Evolutionary conservation across 768 basidiomycete genomes (phyloP).

Genomic region (Russula compacta): DNA sequence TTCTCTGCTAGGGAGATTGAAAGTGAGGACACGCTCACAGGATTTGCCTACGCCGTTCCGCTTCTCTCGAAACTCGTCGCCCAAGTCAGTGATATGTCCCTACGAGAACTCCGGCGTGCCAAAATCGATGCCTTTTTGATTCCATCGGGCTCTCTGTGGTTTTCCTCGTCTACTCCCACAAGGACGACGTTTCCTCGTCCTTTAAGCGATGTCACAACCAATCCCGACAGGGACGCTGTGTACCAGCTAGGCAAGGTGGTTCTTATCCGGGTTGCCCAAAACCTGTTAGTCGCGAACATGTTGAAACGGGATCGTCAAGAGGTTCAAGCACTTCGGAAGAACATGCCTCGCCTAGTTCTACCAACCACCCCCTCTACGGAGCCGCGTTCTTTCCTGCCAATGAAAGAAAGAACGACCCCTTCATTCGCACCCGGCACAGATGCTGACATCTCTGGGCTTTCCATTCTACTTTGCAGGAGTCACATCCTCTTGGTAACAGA

Average conservation of each 20-base stretch:
- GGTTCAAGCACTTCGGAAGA: slow-evolving; percentile 57
- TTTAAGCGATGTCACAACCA: slow-evolving; percentile 32
- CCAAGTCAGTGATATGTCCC: slow-evolving; percentile 64
- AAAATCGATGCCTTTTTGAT: slow-evolving; percentile 62
- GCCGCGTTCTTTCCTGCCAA: slow-evolving; percentile 14
- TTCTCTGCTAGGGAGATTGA: slow-evolving; percentile 37
- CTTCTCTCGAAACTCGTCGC: slow-evolving; percentile 48
- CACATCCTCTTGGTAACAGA: slow-evolving; percentile 60
- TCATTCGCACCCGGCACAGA: slow-evolving; percentile 16
- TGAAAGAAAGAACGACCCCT: neutral
- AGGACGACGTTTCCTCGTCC: slow-evolving; percentile 55
- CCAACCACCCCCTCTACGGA: slow-evolving; percentile 33
- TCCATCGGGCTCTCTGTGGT: slow-evolving; percentile 67
- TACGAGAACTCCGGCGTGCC: slow-evolving; percentile 61
- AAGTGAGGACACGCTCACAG: slow-evolving; percentile 35
- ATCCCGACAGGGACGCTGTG: slow-evolving; percentile 24
- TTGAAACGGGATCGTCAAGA: slow-evolving; percentile 60
- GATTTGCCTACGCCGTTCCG: slow-evolving; percentile 48
- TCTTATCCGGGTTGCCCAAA: slow-evolving; percentile 62
- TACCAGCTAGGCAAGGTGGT: slow-evolving; percentile 43
- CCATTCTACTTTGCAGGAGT: slow-evolving; percentile 56
- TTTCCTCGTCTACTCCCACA: slow-evolving; percentile 42
- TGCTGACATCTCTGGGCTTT: slow-evolving; percentile 34
- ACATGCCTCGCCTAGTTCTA: slow-evolving; percentile 49
- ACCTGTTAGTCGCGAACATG: slow-evolving; percentile 55